Evolutionary conservation across 2,329 filamentous ascomycete genomes (phyloP), one percentile per base, ranked within the genome.

Genomic region (Epichloe gansuensis): DNA sequence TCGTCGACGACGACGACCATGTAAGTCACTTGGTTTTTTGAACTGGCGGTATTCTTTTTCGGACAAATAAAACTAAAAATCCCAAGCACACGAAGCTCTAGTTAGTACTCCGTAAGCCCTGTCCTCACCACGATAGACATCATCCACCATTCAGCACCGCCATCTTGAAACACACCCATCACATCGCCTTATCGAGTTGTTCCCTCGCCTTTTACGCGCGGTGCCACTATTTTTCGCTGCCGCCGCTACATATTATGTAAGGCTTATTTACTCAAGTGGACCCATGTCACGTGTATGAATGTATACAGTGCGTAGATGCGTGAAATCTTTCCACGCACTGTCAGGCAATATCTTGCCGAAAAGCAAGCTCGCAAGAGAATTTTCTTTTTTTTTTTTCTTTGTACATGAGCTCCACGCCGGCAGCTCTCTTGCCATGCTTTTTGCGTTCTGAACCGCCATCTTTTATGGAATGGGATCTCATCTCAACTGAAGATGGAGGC

Each of bases 301-400:
- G 0, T 11, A 0, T 43, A 66, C 64, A 66, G 64, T 66, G 64
- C 51, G 9, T 15, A n/a, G 0, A 2, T n/a, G 45, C 25, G 34
- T 11, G 48, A 60, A 64, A 62, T 56, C 51, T 62, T 64, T 63
- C 43, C 53, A 59, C 27, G 53, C 64, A 66, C 64, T 66, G 64
- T 65, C 39, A 52, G 40, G 3, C 59, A 62, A 66, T 66, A 66
- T 65, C 62, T 62, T 60, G 55, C 50, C 54, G 55, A 55, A 57
- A 55, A 39, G 21, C 35, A 8, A 31, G 12, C 13, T 44, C 12
- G 9, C 1, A 17, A 4, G 31, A 11, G 9, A 31, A 23, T 27
- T 34, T 47, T 47, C 9, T 43, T 34, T 31, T n/a, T 35, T 15
- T 43, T 34, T 31, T n/a, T 35, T 15, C 0, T 12, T 8, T 31